Base-by-base conservation (phyloP, 169 alveolate species). In the Plasmodium fragile region DNA sequence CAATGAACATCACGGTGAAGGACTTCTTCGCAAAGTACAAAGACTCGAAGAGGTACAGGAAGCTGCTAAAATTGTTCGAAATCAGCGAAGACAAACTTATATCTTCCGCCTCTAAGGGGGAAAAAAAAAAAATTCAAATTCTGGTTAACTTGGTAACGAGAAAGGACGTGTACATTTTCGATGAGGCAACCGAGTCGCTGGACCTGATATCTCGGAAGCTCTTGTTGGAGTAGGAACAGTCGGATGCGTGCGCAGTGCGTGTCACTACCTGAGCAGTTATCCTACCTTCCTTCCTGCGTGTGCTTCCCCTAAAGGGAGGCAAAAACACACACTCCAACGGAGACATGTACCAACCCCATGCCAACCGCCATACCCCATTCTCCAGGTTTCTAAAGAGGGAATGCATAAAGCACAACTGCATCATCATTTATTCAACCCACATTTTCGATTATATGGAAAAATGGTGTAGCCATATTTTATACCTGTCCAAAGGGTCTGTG, bases 101-200 rank as follows among this genome's bases (percentile, higher is more conserved):
- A 59, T 59, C 94, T 2, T 45, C 83, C 22, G 55, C 79, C 72
- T 89, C 94, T 5, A 89, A 89, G 73, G 94, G 94, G 30, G 91
- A 89, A 65, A 89, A 80, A 41, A 89, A 89, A 79, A 89, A 89
- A 36, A 81, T 89, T 89, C 94, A 89, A 89, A 89, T 89, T 69
- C n/a, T 89, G 59, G 82, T 18, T 18, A 89, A 59, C 71, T 34
- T 89, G 71, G 81, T 89, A 55, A 43, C 70, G 55, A 89, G 94
- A 78, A 89, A 89, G 72, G 94, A 89, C 11, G 82, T 89, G 45
- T 89, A 89, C 52, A 89, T 89, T 59, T 89, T 89, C 71, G 94
- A 89, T 36, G 94, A 89, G 49, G 94, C 82, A 39, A 80, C 94
- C n/a, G 94, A 89, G 71, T 89, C 94, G 18, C 25, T 89, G 8